phyloP scores from a whole-genome alignment of 1,139 yeast genomes.

The Lodderomyces theae region DNA sequence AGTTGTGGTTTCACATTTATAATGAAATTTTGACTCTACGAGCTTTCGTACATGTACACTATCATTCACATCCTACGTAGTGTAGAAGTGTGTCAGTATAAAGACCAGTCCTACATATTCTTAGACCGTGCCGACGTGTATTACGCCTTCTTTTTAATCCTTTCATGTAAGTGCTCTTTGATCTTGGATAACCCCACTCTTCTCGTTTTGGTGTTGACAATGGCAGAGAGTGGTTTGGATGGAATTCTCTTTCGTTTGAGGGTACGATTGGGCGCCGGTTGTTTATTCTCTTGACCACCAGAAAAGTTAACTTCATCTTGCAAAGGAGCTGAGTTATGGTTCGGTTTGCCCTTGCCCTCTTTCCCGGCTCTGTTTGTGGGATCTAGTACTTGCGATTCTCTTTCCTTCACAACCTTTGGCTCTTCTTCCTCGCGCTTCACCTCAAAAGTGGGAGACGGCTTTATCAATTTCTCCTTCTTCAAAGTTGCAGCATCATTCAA shows the following conservation, averaged over 20 bases:
- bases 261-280: not conserved
- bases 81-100: too few species aligned
- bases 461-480: not conserved
- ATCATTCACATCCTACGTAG: too few species aligned
- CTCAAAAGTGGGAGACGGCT: not conserved
- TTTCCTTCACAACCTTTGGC: too few species aligned
- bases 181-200: slow-evolving; percentile 34
- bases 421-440: not conserved
- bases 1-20: too few species aligned
- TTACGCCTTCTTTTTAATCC: slow-evolving; percentile 9
- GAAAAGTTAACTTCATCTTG: not conserved
- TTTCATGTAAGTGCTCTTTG: slow-evolving; percentile 32
- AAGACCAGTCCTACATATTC: too few species aligned
- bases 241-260: slow-evolving; percentile 9
- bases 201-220: slow-evolving; percentile 13
- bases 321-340: not conserved
- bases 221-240: slow-evolving; percentile 17
- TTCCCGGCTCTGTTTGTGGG: too few species aligned
- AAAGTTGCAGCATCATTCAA: not conserved
- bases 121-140: too few species aligned
- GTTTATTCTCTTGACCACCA: slow-evolving; percentile 1
- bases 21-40: too few species aligned
- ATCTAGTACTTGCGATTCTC: too few species aligned
- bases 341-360: too few species aligned
- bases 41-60: too few species aligned